These are phyloP conservation scores for Hypoxylon lenormandii DNA, from an alignment of 495 filamentous ascomycete species.

Conservation along the genomic window DNA sequence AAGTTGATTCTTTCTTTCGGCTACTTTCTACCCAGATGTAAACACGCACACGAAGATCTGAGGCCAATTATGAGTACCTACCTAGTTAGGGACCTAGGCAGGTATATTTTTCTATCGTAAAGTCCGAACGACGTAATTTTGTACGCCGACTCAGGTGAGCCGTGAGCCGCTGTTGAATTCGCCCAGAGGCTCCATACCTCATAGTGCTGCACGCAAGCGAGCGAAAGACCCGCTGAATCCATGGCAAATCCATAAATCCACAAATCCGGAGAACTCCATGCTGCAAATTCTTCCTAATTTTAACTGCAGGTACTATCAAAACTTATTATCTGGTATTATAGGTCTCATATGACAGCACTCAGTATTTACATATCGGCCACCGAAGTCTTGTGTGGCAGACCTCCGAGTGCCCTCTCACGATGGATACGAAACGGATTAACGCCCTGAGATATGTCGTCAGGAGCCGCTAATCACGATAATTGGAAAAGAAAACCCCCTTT, in stretches of 20 bases:
- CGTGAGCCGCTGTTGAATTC: slow-evolving; percentile 1
- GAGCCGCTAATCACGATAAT: slow-evolving; percentile 24
- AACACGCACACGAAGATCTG: no score
- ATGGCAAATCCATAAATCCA: slow-evolving; percentile 6
- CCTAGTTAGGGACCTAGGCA: no score
- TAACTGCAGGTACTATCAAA: no score
- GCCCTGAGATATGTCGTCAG: slow-evolving; percentile 22
- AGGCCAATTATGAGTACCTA: no score
- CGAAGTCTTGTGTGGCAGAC: no score
- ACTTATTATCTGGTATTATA: no score
- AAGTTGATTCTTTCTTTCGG: no score
- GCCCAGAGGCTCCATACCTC: slow-evolving; percentile 1
- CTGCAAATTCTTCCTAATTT: slow-evolving; percentile 12
- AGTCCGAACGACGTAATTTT: not conserved
- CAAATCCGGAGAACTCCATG: slow-evolving; percentile 7
- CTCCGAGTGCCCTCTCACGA: not conserved
- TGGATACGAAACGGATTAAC: slow-evolving; percentile 24
- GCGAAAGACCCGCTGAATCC: not conserved
- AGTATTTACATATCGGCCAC: no score
- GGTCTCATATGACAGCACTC: no score
- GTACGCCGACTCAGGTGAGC: no score
- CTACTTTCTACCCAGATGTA: no score
- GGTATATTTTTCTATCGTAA: no score
- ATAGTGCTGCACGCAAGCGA: slow-evolving; percentile 17
- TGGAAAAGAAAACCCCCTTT: slow-evolving; percentile 6